A percentile compares a stretch with the other conserved stretches of the same genome.
Evolutionary conservation across 208 protist species (phyloP).

Genomic region (Trypanosoma mega): DNA sequence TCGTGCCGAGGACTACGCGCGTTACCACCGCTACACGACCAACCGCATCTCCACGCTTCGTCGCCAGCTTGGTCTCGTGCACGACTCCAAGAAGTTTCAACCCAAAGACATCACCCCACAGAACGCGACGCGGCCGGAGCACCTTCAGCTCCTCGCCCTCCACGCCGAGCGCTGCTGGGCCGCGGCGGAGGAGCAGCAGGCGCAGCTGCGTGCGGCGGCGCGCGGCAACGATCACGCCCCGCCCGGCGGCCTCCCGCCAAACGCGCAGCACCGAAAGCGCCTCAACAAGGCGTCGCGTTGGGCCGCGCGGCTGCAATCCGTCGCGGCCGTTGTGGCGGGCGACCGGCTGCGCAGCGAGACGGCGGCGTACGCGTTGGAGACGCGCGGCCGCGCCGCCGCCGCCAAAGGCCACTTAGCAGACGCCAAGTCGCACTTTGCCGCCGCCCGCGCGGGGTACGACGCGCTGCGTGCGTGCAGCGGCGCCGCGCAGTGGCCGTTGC

Average conservation of each 20-base stretch:
- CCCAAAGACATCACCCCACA: conserved; percentile 64
- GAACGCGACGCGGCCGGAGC: conserved; percentile 58
- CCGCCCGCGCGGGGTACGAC: conserved; percentile 56
- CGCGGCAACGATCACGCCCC: conserved; percentile 36
- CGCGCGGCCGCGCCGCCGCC: conserved; percentile 42
- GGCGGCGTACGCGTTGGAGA: conserved; percentile 62
- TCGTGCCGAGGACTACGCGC: conserved; percentile 75
- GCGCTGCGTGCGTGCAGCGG: conserved; percentile 29
- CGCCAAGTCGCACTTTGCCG: conserved; percentile 55
- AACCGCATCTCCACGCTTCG: conserved; percentile 78
- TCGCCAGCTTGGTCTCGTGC: conserved; percentile 66
- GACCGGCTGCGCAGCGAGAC: conserved; percentile 52
- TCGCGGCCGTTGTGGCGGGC: conserved; percentile 53
- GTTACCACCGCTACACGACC: conserved; percentile 79
- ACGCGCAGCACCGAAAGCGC: conserved; percentile 71
- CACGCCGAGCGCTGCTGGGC: conserved; percentile 88
- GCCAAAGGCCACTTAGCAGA: conserved; percentile 54
- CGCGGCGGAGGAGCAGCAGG: conserved; percentile 62
- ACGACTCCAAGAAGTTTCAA: conserved; percentile 80
- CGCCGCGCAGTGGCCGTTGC: conserved; percentile 38
- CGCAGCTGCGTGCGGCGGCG: conserved; percentile 40
- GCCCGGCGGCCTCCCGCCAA: conserved; percentile 58
- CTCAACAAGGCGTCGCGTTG: conserved; percentile 87
- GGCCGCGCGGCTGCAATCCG: conserved; percentile 49
- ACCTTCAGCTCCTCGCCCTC: conserved; percentile 76